Percentiles rank a stretch among this genome's conserved stretches.
Evolutionary conservation across 805 yeast genomes (phyloP).

Genomic region (Metschnikowia anglica): DNA sequence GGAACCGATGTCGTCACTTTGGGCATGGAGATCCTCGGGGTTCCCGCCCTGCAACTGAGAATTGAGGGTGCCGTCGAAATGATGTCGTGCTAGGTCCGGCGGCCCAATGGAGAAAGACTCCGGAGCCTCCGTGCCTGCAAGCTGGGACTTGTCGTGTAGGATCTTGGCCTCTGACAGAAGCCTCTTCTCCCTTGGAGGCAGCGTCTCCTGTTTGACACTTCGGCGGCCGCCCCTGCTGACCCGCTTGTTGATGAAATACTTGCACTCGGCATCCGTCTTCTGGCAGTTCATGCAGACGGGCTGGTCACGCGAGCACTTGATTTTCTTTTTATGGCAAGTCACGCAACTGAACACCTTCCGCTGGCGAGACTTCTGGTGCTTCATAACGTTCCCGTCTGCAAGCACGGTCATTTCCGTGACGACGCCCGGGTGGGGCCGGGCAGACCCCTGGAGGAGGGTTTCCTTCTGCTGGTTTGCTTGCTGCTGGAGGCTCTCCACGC

Average conservation of each 20-base stretch:
- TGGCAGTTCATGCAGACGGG: slow-evolving; percentile 59
- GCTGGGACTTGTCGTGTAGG: no score
- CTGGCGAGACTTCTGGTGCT: slow-evolving; percentile 61
- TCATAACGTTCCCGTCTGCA: slow-evolving; percentile 54
- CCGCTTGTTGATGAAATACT: slow-evolving; percentile 57
- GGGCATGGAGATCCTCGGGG: not conserved
- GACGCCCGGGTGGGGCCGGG: no score
- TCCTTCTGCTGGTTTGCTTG: no score
- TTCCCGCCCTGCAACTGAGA: no score
- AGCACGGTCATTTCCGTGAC: slow-evolving; percentile 27
- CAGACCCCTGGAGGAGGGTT: no score
- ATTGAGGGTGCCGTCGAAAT: no score
- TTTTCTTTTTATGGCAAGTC: slow-evolving; percentile 60
- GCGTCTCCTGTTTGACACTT: not conserved
- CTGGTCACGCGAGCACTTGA: slow-evolving; percentile 58
- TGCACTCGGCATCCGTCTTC: slow-evolving; percentile 47
- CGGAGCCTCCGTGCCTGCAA: no score
- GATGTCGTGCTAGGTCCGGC: no score
- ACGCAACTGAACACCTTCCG: slow-evolving; percentile 56
- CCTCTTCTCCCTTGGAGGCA: not conserved
- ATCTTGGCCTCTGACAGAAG: no score
- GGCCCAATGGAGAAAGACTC: no score
- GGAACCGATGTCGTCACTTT: not conserved
- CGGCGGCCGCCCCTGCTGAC: slow-evolving; percentile 45
- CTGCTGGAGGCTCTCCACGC: no score